phyloP scores from a whole-genome alignment of 176 grass and related monocot species.

The Zoysia japonica region DNA sequence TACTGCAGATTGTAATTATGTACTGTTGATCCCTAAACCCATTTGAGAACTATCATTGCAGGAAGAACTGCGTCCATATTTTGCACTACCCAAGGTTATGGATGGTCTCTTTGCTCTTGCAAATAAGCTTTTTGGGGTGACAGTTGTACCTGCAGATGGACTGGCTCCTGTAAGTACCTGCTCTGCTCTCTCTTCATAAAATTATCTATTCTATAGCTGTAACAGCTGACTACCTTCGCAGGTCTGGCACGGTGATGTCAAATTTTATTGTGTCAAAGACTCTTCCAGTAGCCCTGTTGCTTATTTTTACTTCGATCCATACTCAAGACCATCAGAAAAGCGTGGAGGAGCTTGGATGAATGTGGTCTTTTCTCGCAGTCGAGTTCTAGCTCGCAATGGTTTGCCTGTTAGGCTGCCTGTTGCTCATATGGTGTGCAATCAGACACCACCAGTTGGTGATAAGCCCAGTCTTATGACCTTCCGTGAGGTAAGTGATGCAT shows the following conservation, averaged over 20 bases:
- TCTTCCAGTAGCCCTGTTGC: conserved; percentile 75
- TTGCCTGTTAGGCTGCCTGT: conserved; percentile 75
- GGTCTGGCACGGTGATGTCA: conserved; percentile 92
- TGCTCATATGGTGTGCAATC: conserved; percentile 98
- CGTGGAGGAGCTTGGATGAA: conserved; percentile 97
- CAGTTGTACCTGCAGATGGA: conserved; percentile 80
- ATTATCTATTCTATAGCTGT: conserved; percentile 26
- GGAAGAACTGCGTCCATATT: conserved; percentile 97
- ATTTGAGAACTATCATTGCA: conserved; percentile 37
- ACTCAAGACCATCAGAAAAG: conserved; percentile 97
- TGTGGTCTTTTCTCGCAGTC: conserved; percentile 89
- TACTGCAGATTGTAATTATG: background rate
- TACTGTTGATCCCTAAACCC: conserved; percentile 12
- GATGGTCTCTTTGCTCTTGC: conserved; percentile 91
- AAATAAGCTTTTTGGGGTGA: conserved; percentile 89
- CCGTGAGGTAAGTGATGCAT: conserved; percentile 70
- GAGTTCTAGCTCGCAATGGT: conserved; percentile 72
- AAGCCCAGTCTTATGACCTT: conserved; percentile 99
- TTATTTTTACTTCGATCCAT: conserved; percentile 97
- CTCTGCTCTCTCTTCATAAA: conserved; percentile 10
- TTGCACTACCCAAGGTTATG: conserved; percentile 94
- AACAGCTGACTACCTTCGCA: conserved; percentile 37
- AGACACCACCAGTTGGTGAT: conserved; percentile 87
- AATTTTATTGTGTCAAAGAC: conserved; percentile 96
- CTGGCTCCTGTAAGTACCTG: conserved; percentile 76